Percentiles rank a stretch among this genome's conserved stretches.
Conservation (phyloP, 441 rosid species). For the Biscutella laevigata region DNA sequence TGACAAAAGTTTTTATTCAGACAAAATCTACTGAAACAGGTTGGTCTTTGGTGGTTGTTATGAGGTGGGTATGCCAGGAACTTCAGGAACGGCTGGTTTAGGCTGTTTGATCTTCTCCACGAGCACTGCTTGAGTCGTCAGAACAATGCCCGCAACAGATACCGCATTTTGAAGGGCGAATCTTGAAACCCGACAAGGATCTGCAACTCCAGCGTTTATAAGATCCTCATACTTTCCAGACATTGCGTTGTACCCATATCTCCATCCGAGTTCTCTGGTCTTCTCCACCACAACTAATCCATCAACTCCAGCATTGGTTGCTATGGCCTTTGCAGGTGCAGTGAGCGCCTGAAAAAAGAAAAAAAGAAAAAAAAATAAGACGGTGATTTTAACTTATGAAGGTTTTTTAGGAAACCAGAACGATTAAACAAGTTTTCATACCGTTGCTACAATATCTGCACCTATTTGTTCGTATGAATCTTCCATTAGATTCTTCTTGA, state of each 20-base stretch:
- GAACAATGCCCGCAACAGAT: constrained; percentile 65
- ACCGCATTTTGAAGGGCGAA: constrained; percentile 76
- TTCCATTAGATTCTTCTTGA: constrained; percentile 38
- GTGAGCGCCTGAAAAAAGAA: constrained; percentile 49
- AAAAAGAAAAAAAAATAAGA: too few species aligned
- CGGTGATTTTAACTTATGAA: background rate
- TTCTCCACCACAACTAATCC: constrained; percentile 68
- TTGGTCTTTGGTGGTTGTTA: background rate
- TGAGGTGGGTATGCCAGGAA: constrained; percentile 63
- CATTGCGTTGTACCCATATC: constrained; percentile 70
- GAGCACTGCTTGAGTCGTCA: constrained; percentile 70
- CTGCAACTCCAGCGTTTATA: constrained; percentile 45
- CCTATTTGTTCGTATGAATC: constrained; percentile 66
- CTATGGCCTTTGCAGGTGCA: constrained; percentile 67
- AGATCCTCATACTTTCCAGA: constrained; percentile 66
- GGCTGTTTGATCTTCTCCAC: constrained; percentile 58
- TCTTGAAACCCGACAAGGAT: constrained; percentile 72
- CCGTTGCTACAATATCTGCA: constrained; percentile 62
- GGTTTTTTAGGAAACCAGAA: background rate
- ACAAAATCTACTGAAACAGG: constrained; percentile 1
- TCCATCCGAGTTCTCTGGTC: constrained; percentile 45
- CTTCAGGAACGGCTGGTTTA: constrained; percentile 43
- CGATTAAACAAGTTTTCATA: constrained; percentile 16
- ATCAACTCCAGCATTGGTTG: constrained; percentile 62
- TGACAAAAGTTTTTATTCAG: background rate